A percentile compares a stretch with the other conserved stretches of the same genome.
phyloP scores from a whole-genome alignment of 164 flowering plant genomes.

The Macadamia tetraphylla region DNA sequence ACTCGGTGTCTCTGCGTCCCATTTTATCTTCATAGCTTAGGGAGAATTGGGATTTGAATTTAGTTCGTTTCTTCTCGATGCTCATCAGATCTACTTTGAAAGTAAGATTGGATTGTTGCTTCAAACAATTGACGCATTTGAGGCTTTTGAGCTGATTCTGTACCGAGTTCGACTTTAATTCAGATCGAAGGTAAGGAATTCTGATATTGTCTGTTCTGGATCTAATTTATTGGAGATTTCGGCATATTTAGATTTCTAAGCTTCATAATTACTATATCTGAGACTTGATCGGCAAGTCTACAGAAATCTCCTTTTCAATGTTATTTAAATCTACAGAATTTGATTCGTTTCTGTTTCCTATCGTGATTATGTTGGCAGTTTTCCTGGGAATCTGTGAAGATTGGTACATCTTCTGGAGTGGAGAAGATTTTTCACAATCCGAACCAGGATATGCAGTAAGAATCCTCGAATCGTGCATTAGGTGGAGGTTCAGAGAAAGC shows the following conservation, averaged over 20 bases:
- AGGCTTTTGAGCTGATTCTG: neutral
- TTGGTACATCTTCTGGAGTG: neutral
- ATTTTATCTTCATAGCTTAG: neutral
- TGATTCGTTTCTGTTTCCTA: neutral
- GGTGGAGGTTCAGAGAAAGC: neutral
- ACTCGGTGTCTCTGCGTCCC: slow-evolving; percentile 3
- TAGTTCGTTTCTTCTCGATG: neutral
- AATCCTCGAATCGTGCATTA: neutral
- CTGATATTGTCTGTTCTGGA: neutral
- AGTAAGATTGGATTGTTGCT: no score
- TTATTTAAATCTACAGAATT: neutral
- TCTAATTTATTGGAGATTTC: neutral
- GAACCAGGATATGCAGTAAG: neutral
- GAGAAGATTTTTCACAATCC: neutral
- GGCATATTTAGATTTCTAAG: neutral
- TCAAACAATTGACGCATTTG: neutral
- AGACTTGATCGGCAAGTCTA: no score
- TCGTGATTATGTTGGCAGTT: neutral
- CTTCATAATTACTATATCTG: neutral
- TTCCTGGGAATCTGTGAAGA: neutral
- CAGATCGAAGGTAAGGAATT: slow-evolving; percentile 11
- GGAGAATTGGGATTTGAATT: neutral
- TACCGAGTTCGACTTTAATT: neutral
- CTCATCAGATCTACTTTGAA: no score
- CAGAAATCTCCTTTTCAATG: neutral